A percentile compares a stretch with the other conserved stretches of the same genome.
These are phyloP conservation scores for Entoloma clypeatum DNA, from an alignment of 1,284 basidiomycete species.

Conservation along the genomic window DNA sequence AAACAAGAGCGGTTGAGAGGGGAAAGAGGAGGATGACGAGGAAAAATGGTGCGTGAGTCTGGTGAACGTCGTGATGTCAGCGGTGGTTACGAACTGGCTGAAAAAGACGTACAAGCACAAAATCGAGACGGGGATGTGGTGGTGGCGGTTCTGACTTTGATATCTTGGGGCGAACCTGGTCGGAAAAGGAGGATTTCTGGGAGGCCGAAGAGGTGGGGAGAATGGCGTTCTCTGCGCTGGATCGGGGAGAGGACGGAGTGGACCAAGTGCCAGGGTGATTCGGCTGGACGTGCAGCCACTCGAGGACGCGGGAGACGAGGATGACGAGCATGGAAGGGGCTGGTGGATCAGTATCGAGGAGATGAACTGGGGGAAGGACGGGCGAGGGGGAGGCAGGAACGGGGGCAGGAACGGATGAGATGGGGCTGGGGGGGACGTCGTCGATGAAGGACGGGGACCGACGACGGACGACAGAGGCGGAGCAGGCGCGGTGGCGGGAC, in stretches of 20 bases:
- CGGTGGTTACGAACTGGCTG: slow-evolving; percentile 19
- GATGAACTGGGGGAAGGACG: slow-evolving; percentile 16
- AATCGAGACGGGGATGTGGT: slow-evolving; percentile 38
- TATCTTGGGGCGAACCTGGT: slow-evolving; percentile 38
- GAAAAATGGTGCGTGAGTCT: slow-evolving; percentile 63
- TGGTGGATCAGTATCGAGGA: slow-evolving; percentile 18
- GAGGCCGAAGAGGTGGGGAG: slow-evolving; percentile 70
- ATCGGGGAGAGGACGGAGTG: slow-evolving; percentile 49
- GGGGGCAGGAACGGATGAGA: slow-evolving; percentile 20
- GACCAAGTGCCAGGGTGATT: slow-evolving; percentile 36
- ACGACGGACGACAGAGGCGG: slow-evolving; percentile 57
- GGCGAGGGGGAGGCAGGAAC: slow-evolving; percentile 9
- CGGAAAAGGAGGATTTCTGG: slow-evolving; percentile 47
- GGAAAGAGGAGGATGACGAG: slow-evolving; percentile 68
- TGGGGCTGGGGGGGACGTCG: slow-evolving; percentile 6
- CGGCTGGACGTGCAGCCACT: slow-evolving; percentile 45
- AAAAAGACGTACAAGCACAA: slow-evolving; percentile 45
- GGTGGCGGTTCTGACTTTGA: slow-evolving; percentile 26
- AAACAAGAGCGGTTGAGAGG: slow-evolving; percentile 45
- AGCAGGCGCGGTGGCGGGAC: slow-evolving; percentile 54
- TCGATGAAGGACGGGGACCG: slow-evolving; percentile 33
- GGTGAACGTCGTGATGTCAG: slow-evolving; percentile 14
- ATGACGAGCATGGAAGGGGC: slow-evolving; percentile 46
- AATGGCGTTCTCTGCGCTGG: slow-evolving; percentile 50
- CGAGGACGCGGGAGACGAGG: slow-evolving; percentile 47